Conservation (phyloP, 164 flowering plant species). For the Umbilicus rupestris region DNA sequence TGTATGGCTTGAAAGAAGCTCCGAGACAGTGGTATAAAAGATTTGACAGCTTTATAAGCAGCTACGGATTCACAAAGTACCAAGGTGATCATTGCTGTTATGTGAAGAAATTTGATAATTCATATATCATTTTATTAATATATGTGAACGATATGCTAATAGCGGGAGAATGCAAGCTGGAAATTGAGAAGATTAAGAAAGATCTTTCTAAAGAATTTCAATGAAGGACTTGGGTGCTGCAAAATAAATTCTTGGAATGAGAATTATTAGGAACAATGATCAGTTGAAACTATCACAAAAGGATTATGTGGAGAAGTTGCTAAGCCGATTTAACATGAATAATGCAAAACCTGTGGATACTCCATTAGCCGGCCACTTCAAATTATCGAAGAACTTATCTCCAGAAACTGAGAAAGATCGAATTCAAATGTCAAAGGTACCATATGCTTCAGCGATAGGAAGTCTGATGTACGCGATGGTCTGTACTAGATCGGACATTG, state of each 20-base stretch:
- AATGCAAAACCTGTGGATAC: neutral
- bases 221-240: neutral
- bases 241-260: no score
- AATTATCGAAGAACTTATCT: neutral
- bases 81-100: slow-evolving; percentile 9
- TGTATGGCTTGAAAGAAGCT: no score
- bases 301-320: neutral
- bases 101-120: neutral
- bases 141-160: slow-evolving; percentile 1
- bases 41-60: slow-evolving; percentile 1
- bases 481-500: neutral
- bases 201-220: slow-evolving; percentile 3
- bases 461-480: neutral
- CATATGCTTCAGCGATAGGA: neutral
- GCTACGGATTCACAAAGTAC: neutral
- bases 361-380: no score
- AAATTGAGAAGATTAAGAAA: neutral
- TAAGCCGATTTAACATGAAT: no score
- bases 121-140: neutral
- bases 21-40: neutral
- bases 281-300: neutral
- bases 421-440: neutral
- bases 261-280: neutral
- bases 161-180: neutral
- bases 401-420: neutral